Base-by-base conservation (phyloP, 139 green algal genomes). In the Asterochloris erici region DNA sequence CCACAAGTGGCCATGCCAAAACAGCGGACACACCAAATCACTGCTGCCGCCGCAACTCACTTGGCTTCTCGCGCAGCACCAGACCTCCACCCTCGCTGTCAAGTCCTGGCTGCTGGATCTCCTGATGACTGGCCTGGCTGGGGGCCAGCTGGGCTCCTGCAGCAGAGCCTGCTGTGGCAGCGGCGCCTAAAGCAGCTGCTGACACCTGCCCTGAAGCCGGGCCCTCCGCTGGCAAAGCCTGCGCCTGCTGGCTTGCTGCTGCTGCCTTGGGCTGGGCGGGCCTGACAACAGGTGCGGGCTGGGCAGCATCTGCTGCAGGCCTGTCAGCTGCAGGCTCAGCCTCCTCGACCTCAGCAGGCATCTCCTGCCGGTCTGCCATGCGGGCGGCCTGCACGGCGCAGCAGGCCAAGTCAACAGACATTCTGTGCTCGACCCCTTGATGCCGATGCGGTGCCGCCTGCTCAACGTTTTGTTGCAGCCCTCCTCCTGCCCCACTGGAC, bases 61-160 rank as follows among this genome's bases (percentile, higher is more conserved):
- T 77, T 0, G 19, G 38, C 12, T n/a, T 26, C 15, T 16, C 16
- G 9, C 69, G 54, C 13, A 28, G 73, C 73, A 77, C 9, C 19
- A 62, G 14, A 77, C 19, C 28, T 15, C 73, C 19, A 47, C 15
- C 28, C 73, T 26, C 19, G 26, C 28, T 29, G 23, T 11, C 26
- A 77, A 23, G 73, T 63, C 73, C n/a, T 12, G 68, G 60, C 76
- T 68, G 76, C 54, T 70, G 76, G 15, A 26, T 62, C 60, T 80
- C 60, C 24, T 24, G 54, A 54, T 80, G 60, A 17, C 10, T 69
- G 29, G 54, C 23, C 14, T 26, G 12, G 60, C 60, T 24, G 11
- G 9, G 47, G 62, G 61, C 63, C 63, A 28, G 77, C 19, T 73
- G 16, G 26, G 60, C 16, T 28, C 12, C 77, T 29, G 77, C 63